A percentile compares a stretch with the other conserved stretches of the same genome.
Evolutionary conservation across 2,329 filamentous ascomycete genomes (phyloP).

Genomic region (Ramularia endophylla): DNA sequence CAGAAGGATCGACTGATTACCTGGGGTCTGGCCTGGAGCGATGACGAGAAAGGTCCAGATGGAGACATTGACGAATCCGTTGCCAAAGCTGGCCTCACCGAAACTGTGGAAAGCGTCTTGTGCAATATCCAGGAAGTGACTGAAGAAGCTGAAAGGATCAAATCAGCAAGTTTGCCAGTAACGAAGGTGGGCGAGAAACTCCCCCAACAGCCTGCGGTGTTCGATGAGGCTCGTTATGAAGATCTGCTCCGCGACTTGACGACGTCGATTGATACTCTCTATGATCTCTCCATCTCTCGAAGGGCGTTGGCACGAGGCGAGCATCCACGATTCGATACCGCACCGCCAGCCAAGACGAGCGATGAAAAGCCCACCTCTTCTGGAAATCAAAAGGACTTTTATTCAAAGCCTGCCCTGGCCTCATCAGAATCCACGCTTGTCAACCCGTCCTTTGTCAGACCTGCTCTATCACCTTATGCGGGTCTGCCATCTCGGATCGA

Average conservation of each 20-base stretch:
- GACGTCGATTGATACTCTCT: conserved; percentile 71
- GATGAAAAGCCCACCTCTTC: background rate
- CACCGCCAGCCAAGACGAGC: background rate
- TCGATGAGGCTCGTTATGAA: conserved; percentile 65
- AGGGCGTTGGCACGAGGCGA: conserved; percentile 37
- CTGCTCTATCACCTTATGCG: conserved; percentile 27
- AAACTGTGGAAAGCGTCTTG: conserved; percentile 73
- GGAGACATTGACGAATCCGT: conserved; percentile 68
- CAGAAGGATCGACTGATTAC: conserved; percentile 73
- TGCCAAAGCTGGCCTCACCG: conserved; percentile 62
- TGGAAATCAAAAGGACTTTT: conserved; percentile 9
- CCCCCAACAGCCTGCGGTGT: conserved; percentile 43
- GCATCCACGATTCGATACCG: conserved; percentile 28
- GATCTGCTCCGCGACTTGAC: conserved; percentile 70
- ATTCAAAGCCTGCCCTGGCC: conserved; percentile 25
- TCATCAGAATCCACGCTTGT: conserved; percentile 41
- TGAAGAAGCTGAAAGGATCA: conserved; percentile 68
- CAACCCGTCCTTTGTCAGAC: conserved; percentile 30
- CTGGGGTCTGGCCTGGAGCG: conserved; percentile 78
- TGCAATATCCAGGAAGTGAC: conserved; percentile 74
- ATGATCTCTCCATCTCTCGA: conserved; percentile 66
- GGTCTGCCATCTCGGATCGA: conserved; percentile 41
- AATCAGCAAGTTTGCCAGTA: conserved; percentile 34
- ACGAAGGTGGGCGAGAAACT: conserved; percentile 27
- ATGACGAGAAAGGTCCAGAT: conserved; percentile 56